Conservation (phyloP, 2,329 filamentous ascomycete genomes). For the Canariomyces notabilis region DNA sequence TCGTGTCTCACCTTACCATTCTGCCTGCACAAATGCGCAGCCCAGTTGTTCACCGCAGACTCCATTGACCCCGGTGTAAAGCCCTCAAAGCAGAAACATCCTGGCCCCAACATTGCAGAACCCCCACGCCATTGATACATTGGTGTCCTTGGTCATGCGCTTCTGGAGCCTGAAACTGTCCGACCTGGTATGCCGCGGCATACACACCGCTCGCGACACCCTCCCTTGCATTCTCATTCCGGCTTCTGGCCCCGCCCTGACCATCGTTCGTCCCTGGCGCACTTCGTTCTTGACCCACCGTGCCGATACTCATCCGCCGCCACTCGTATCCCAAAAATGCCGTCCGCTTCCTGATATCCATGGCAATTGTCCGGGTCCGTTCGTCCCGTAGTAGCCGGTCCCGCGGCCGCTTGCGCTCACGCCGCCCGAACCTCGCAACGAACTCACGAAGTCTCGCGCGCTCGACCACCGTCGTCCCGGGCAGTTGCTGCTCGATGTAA, state of each 20-base stretch:
- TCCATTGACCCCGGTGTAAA: conserved; percentile 22
- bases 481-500: conserved; percentile 39
- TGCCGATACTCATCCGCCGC: conserved; percentile 41
- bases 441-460: conserved; percentile 46
- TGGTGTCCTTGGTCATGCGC: not conserved
- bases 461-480: conserved; percentile 32
- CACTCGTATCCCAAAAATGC: conserved; percentile 92
- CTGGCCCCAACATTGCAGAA: conserved; percentile 10
- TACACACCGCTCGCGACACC: too few species aligned
- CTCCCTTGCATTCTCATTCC: too few species aligned
- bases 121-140: not conserved
- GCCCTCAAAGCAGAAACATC: conserved; percentile 19
- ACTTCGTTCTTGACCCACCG: not conserved
- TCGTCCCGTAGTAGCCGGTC: conserved; percentile 79
- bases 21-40: too few species aligned
- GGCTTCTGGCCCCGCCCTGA: not conserved
- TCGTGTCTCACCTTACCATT: not conserved
- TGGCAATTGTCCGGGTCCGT: conserved; percentile 57
- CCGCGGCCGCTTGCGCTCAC: conserved; percentile 70
- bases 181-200: too few species aligned
- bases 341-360: conserved; percentile 74
- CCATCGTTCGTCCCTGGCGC: conserved; percentile 1
- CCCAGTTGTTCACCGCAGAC: conserved; percentile 13
- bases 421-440: conserved; percentile 46
- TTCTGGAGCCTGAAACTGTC: not conserved